Base-by-base conservation (phyloP, 768 basidiomycete species). In the Collybia nuda region DNA sequence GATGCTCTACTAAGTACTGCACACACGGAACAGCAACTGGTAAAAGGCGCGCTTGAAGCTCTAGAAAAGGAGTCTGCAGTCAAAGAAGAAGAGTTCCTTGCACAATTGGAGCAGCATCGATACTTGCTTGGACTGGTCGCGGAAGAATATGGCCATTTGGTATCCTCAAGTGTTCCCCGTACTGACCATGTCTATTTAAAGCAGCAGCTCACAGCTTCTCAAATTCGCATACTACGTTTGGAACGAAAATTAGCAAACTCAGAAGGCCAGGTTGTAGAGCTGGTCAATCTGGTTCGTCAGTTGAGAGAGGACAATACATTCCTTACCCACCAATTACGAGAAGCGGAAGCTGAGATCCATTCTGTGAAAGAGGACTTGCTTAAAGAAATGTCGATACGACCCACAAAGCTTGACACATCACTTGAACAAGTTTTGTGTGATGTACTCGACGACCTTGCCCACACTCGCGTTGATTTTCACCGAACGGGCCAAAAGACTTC, bases 231-330 rank as follows among this genome's bases (percentile, higher is more conserved):
- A 21, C 63, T 73, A 22, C 81, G 86, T 23, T 67, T 88, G 11
- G 81, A 86, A 56, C 81, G 88, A 52, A 88, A 85, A 63, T 70
- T 88, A 12, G 80, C 79, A 36, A 86, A 85, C 58, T 73, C 85
- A 4, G 83, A 88, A 48, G 81, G 68, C 15, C 86, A 90, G 60
- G 84, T 86, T 18, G 63, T 70, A 11, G 86, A 88, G 53, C 68
- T 90, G 6, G 81, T 81, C 1, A 68, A 79, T 52, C 75, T 90
- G 37, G 72, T 86, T 56, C 82, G 85, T 21, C 77, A 81, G 22
- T 66, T 70, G 22, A 77, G 77, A 40, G 80, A 84, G 12, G 73
- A 81, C 44, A 86, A 79, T 54, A 52, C 53, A 9, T 57, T 79
- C 6, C 68, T 88, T 18, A 41, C 55, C 6, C 50, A 58, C n/a